Percentiles rank a stretch among this genome's conserved stretches.
Evolutionary conservation across 164 flowering plant species (phyloP).

Genomic region (Akebia trifoliata): DNA sequence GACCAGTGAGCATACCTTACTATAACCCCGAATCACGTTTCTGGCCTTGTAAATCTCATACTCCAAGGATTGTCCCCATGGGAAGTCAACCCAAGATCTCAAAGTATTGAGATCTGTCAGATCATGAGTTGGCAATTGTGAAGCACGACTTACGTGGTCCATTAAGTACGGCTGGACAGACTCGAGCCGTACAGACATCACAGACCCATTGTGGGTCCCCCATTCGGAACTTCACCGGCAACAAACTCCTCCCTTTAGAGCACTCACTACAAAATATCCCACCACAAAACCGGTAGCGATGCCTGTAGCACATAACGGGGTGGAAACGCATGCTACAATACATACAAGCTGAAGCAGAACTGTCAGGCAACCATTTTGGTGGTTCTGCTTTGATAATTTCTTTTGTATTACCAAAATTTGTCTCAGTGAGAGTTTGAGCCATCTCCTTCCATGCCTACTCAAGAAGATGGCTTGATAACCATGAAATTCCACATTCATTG

Average conservation of each 20-base stretch:
- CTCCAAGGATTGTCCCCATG: constrained; percentile 97
- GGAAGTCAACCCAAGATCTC: constrained; percentile 94
- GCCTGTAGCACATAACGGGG: constrained; percentile 92
- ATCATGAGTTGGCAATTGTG: constrained; percentile 89
- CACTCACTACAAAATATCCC: constrained; percentile 87
- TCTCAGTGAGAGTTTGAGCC: constrained; percentile 89
- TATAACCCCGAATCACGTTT: constrained; percentile 66
- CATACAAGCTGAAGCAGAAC: constrained; percentile 92
- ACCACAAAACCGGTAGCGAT: constrained; percentile 93
- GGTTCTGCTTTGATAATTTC: constrained; percentile 85
- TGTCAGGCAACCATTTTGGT: constrained; percentile 91
- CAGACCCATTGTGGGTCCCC: constrained; percentile 82
- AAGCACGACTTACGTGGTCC: constrained; percentile 91
- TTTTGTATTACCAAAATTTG: constrained; percentile 42
- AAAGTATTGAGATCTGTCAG: constrained; percentile 92
- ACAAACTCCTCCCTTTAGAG: constrained; percentile 76
- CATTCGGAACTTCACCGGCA: constrained; percentile 67
- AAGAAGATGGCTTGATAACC: constrained; percentile 57
- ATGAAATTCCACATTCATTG: constrained; percentile 30
- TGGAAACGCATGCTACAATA: constrained; percentile 83
- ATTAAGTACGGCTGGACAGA: constrained; percentile 75
- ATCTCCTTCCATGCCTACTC: constrained; percentile 95
- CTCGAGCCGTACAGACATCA: constrained; percentile 89
- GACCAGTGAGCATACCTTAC: constrained; percentile 36
- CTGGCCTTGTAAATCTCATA: constrained; percentile 95